Evolutionary conservation across 805 yeast species (phyloP), one percentile per base, ranked within the genome.

Genomic region (Candida schatavii): DNA sequence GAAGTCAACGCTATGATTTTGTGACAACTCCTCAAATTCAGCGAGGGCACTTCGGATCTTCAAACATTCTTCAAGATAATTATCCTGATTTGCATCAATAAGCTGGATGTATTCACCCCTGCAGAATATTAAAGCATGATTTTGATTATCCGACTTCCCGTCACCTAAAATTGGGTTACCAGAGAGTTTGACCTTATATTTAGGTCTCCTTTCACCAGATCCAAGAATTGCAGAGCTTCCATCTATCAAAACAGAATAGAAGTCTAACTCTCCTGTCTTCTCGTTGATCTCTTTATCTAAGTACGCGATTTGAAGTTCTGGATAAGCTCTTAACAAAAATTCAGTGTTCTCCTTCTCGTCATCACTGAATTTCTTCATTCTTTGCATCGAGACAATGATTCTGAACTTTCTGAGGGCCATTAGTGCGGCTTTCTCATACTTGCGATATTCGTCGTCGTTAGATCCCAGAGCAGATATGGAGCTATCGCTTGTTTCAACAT

Each of bases 201-300:
- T 56, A 44, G 73, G 64, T 21, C 49, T 48, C 39, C 72, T 52
- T 28, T 59, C 59, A 46, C 81, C 79, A 51, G 72, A 75, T 55
- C 72, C 74, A 62, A 81, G 61, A 41, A 78, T 68, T 27, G 83
- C 84, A 70, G 88, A 83, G 52, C 81, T 83, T 44, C 93, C 93
- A 68, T 85, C 93, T 55, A 85, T 83, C 58, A 85, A 70, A 49
- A 88, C 83, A 42, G 91, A 83, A 64, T 76, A 85, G 52, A 81
- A 83, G 60, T 81, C 73, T 61, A 83, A 79, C 56, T 81, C 86
- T 46, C 81, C 88, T 50, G 83, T 84, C 55, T 77, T 84, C 51
- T 79, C 66, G 48, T 88, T 85, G 46, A 95, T 85, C 65, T 87
- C 96, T 73, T 90, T 96, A 56, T 91, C 97, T 56, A 91, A 76